Base-by-base conservation (phyloP, 164 flowering plant genomes). In the Vitis riparia region DNA sequence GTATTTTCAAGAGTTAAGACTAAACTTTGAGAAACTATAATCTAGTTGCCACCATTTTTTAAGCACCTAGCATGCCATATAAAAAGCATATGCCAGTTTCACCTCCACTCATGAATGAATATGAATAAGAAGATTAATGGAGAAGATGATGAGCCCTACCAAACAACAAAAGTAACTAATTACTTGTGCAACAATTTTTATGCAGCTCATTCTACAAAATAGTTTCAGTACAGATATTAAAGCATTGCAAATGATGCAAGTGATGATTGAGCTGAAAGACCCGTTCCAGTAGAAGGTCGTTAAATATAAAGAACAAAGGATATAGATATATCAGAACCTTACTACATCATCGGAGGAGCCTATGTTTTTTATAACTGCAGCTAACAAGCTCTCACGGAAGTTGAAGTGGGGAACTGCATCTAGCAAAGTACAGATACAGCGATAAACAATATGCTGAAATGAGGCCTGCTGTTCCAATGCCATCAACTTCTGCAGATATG, bases 391-490 rank as follows among this genome's bases (percentile, higher is more conserved):
- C 66, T 89, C 97, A 50, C 91, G 87, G 67, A 80, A 92, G 84
- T 96, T 96, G 80, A 96, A 96, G 78, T 92, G 97, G 13, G 99
- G 97, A 72, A 81, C 90, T 48, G 97, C 89, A 55, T 89, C 97
- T 17, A 93, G 88, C 84, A 96, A 84, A 73, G 83, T 77, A 78
- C 98, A 90, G 55, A 96, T 77, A 75, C 98, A 93, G 37, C 95
- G 94, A 67, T 88, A 65, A 14, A 81, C 87, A 15, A 90, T 91
- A 70, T 81, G 88, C 60, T 82, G 79, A 69, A 84, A 90, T 37
- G 69, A 64, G n/a, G 86, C 32, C 60, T 78, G 76, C 57, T 75
- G 76, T 75, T 87, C 90, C 47, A 90, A 70, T 27, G 77, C 62
- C 11, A 88, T 71, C 79, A 96, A 77, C 89, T 76, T 93, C 79